Evolutionary conservation across 1,284 basidiomycete genomes (phyloP), one percentile per base, ranked within the genome.

Genomic region (Cryptococcus sp.): DNA sequence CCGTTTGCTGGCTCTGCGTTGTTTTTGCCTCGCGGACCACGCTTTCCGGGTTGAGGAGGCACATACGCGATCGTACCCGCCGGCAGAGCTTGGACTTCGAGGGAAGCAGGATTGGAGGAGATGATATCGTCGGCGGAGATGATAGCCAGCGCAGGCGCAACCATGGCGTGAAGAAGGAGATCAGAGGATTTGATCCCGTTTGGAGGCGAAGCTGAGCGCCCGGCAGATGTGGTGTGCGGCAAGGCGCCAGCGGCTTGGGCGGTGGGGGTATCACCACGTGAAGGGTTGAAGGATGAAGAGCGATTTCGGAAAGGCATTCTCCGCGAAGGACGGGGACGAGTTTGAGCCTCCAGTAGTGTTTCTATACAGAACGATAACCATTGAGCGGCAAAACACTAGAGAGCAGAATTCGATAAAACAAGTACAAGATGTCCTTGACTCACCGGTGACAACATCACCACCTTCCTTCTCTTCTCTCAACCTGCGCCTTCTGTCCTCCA

Each of bases 381-480:
- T 2, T 35, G 4, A 35, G 31, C 3, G 31, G 8, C 31, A 3
- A 8, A 35, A 35, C 5, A 35, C 31, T 8, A 35, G 10, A 13
- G 8, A 35, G 13, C 31, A 35, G 31, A 35, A 5, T 2, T 35
- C 31, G 2, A 3, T 44, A 20, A 41, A 48, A 19, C 38, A 42
- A 57, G 7, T 23, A n/a, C 5, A 20, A 23, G 23, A 35, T n/a
- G 6, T 8, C 22, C 7, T 23, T 20, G 11, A 75, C 79, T 64
- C 53, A 81, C 81, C 81, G 8, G 80, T 69, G 7, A 80, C 75
- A 11, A 80, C 70, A 49, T 82, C 81, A 13, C 79, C 78, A n/a
- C 79, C 78, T 52, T 83, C 82, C 67, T 82, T 82, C 64, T 83
- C 82, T 56, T 82, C 82, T 42, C 78, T 72, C 40, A 82, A 66